phyloP scores from a whole-genome alignment of 106 monocot genomes.

The Platanthera guangdongensis region DNA sequence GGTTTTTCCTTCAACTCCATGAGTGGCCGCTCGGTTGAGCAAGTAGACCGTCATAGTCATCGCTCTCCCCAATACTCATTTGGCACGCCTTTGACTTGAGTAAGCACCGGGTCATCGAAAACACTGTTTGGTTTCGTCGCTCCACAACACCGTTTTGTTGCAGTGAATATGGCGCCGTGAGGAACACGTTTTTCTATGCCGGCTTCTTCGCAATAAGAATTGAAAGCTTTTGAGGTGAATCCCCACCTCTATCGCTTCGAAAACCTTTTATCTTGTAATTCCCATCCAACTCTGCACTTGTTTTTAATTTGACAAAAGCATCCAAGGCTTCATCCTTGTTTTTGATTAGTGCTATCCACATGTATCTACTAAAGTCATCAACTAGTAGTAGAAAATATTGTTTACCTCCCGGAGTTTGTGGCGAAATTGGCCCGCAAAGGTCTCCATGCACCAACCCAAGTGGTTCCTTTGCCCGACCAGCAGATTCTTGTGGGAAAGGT shows the following conservation, averaged over 20 bases:
- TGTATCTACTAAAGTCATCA: too few species aligned
- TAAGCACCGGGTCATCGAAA: slow-evolving; percentile 12
- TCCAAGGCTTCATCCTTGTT: too few species aligned
- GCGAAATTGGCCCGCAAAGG: too few species aligned
- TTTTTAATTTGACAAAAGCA: too few species aligned
- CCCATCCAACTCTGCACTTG: too few species aligned
- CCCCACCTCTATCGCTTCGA: slow-evolving; percentile 8
- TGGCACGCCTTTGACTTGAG: slow-evolving; percentile 7
- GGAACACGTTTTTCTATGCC: background rate
- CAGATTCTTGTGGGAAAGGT: too few species aligned
- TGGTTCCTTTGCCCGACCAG: too few species aligned
- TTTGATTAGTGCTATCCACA: too few species aligned
- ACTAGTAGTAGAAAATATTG: too few species aligned
- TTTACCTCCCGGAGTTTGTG: too few species aligned
- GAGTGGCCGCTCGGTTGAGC: slow-evolving; percentile 10
- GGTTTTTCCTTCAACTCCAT: slow-evolving; percentile 3
- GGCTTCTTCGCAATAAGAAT: background rate
- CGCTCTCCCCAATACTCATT: slow-evolving; percentile 10
- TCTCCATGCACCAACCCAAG: too few species aligned
- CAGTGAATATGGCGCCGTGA: slow-evolving; percentile 3
- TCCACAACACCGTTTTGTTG: slow-evolving; percentile 23
- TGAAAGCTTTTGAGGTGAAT: slow-evolving; percentile 8
- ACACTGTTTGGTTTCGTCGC: slow-evolving; percentile 12
- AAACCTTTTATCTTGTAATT: background rate
- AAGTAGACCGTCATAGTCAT: slow-evolving; percentile 1